These are phyloP conservation scores for Mucor racemosus DNA, from an alignment of 371 early-diverging fungal genomes.

Conservation along the genomic window DNA sequence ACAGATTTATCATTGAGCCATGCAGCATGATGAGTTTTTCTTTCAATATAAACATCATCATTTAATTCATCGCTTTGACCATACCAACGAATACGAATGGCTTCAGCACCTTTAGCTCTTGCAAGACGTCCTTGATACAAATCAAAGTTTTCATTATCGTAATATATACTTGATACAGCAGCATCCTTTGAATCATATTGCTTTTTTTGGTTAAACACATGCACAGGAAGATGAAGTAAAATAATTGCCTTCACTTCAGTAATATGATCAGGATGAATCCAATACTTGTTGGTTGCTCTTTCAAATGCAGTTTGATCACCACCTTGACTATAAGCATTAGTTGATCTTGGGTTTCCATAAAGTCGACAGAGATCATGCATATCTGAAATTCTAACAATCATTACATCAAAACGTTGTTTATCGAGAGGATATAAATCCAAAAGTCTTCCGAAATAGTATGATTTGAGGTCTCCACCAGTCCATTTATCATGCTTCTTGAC, in stretches of 20 bases:
- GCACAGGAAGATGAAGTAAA: constrained; percentile 91
- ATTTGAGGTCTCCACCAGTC: constrained; percentile 65
- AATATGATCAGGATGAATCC: constrained; percentile 98
- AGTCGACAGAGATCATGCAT: constrained; percentile 30
- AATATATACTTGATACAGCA: constrained; percentile 90
- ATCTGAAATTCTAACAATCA: constrained; percentile 29
- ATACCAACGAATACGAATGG: constrained; percentile 89
- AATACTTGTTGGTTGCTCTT: constrained; percentile 93
- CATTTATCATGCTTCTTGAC: constrained; percentile 88
- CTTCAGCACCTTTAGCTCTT: constrained; percentile 92
- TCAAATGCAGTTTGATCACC: constrained; percentile 75
- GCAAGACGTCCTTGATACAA: constrained; percentile 91
- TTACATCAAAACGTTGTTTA: constrained; percentile 37
- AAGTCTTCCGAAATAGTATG: constrained; percentile 79
- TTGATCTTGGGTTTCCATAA: constrained; percentile 22
- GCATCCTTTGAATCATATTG: constrained; percentile 49
- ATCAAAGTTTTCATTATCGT: constrained; percentile 92
- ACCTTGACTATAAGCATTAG: constrained; percentile 15
- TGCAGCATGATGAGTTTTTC: constrained; percentile 96
- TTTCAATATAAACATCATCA: constrained; percentile 87
- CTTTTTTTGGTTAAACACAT: constrained; percentile 73
- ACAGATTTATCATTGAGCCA: constrained; percentile 94
- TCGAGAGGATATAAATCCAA: constrained; percentile 40
- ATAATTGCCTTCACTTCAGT: constrained; percentile 92
- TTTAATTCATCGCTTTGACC: constrained; percentile 37